Percentiles rank a stretch among this genome's conserved stretches.
Evolutionary conservation across 2,329 filamentous ascomycete genomes (phyloP).

Genomic region (Fusarium sp.): DNA sequence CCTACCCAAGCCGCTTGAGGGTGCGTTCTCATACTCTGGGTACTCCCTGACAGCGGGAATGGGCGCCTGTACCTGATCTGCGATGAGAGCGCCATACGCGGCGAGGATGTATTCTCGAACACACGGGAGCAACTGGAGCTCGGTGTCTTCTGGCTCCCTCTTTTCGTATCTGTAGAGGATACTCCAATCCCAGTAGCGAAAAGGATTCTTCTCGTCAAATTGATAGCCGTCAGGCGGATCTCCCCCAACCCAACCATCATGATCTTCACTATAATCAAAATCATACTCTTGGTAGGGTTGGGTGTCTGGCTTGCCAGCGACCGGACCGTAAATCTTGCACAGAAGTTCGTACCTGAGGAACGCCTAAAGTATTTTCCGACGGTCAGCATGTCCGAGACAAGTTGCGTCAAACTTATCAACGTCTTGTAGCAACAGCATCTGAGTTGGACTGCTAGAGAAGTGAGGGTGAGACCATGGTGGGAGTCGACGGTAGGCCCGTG

Average conservation of each 20-base stretch:
- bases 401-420: not conserved
- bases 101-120: constrained; percentile 9
- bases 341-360: constrained; percentile 15
- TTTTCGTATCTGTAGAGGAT: constrained; percentile 4
- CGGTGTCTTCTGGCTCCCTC: not conserved
- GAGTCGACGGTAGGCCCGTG: not conserved
- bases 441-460: not conserved
- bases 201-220: not conserved
- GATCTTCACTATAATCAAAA: too few species aligned
- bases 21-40: not conserved
- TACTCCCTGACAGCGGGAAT: not conserved
- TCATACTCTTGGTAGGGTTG: not conserved
- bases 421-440: not conserved
- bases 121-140: not conserved
- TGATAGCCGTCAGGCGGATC: not conserved
- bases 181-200: constrained; percentile 6
- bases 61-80: not conserved
- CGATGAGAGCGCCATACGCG: constrained; percentile 9
- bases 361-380: not conserved
- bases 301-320: not conserved
- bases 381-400: not conserved
- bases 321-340: constrained; percentile 11
- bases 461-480: not conserved
- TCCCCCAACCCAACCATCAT: not conserved
- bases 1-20: not conserved